These are phyloP conservation scores for Leptographium lundbergii DNA, from an alignment of 2,329 filamentous ascomycete genomes.

Conservation along the genomic window DNA sequence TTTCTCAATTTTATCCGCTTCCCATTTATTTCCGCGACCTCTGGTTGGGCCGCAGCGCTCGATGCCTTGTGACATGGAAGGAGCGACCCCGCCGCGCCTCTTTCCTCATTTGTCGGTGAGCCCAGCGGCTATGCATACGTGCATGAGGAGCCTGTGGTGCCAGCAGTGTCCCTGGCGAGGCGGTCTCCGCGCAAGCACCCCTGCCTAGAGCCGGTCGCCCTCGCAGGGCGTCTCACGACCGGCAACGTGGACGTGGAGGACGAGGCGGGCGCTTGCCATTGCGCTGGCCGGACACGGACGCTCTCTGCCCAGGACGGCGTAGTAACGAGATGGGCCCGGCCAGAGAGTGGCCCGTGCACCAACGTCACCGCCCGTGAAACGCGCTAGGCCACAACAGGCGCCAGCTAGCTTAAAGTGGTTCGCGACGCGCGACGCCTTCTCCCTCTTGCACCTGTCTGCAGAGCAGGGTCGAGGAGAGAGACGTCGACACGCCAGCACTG, in stretches of 20 bases:
- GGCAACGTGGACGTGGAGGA: too few relatives aligned
- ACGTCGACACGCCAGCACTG: too few relatives aligned
- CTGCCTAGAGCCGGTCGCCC: too few relatives aligned
- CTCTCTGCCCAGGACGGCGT: too few relatives aligned
- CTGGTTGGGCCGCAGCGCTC: slow-evolving; percentile 1
- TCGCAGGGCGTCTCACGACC: too few relatives aligned
- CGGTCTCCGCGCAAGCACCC: neutral
- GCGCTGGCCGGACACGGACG: too few relatives aligned
- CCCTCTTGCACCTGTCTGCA: neutral
- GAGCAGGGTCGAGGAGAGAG: neutral
- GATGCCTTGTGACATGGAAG: neutral
- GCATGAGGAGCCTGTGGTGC: neutral
- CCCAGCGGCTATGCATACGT: neutral
- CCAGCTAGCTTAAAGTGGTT: neutral
- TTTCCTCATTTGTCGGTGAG: neutral
- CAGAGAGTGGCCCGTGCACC: neutral
- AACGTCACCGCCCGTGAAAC: neutral
- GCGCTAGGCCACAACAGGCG: neutral
- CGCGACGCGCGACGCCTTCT: neutral
- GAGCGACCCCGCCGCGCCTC: neutral
- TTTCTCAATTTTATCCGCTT: too few relatives aligned
- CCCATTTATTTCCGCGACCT: neutral
- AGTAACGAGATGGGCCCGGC: too few relatives aligned
- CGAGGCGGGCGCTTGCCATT: too few relatives aligned
- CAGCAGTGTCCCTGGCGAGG: neutral